phyloP scores from a whole-genome alignment of 2,329 filamentous ascomycete genomes.

The Hyphodiscus sp. region DNA sequence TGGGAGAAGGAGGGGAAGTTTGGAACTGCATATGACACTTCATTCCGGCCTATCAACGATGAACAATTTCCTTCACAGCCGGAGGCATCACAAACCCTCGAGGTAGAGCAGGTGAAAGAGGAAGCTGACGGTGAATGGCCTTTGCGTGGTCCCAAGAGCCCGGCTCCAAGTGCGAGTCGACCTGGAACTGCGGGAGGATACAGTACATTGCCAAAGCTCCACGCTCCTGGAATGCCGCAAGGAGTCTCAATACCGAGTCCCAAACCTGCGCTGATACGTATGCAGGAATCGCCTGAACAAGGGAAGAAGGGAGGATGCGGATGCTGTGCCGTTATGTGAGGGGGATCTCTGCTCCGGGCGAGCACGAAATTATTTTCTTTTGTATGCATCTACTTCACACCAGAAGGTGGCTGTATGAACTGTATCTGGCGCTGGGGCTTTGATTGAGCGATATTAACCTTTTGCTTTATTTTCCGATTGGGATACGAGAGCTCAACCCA shows the following conservation, averaged over 20 bases:
- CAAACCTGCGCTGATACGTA: background rate
- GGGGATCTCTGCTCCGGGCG: background rate
- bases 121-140: constrained; percentile 51
- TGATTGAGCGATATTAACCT: background rate
- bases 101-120: constrained; percentile 28
- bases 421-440: background rate
- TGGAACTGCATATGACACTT: constrained; percentile 77
- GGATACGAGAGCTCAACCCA: background rate
- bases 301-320: background rate
- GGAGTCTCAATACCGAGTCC: background rate
- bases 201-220: constrained; percentile 37
- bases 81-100: constrained; percentile 8
- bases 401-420: background rate
- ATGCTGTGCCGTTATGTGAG: background rate
- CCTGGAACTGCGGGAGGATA: constrained; percentile 42
- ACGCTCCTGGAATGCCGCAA: constrained; percentile 1
- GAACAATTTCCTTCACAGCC: constrained; percentile 39
- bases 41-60: constrained; percentile 77
- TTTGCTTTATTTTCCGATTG: background rate
- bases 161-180: constrained; percentile 39
- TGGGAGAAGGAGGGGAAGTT: constrained; percentile 91
- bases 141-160: constrained; percentile 43
- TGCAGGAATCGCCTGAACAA: background rate
- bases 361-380: background rate
- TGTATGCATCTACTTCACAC: background rate